Percentiles rank a stretch among this genome's conserved stretches.
Conservation (phyloP, 2,329 filamentous ascomycete species). For the Penicillium crustosum region DNA sequence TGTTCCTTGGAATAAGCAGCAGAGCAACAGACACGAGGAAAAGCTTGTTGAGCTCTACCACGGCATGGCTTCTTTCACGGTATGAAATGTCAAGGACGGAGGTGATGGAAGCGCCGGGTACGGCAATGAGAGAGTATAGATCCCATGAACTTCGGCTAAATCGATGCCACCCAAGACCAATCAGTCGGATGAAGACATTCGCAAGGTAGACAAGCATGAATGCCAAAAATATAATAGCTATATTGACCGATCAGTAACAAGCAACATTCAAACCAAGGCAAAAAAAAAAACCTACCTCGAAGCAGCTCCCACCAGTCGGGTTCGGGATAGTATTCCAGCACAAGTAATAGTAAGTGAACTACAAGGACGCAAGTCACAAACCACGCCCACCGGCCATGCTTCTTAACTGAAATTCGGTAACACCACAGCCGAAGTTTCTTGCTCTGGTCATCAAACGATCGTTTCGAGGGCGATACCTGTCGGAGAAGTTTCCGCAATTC, state of each 20-base stretch:
- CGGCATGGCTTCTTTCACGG: conserved; percentile 52
- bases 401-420: conserved; percentile 89
- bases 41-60: conserved; percentile 84
- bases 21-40: conserved; percentile 89
- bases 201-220: conserved; percentile 80
- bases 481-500: conserved; percentile 87
- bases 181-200: conserved; percentile 79
- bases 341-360: conserved; percentile 76
- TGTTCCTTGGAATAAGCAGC: conserved; percentile 90
- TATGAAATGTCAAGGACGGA: conserved; percentile 69
- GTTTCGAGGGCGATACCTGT: conserved; percentile 92
- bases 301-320: conserved; percentile 66
- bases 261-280: background rate
- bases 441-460: conserved; percentile 74
- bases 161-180: conserved; percentile 86
- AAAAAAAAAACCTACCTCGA: conserved; percentile 52
- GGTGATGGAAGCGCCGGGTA: conserved; percentile 77
- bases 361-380: conserved; percentile 77
- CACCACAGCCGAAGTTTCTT: conserved; percentile 88
- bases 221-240: conserved; percentile 72
- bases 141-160: conserved; percentile 96
- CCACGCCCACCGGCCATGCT: conserved; percentile 87
- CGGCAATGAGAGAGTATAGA: conserved; percentile 77
- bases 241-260: conserved; percentile 21
- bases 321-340: conserved; percentile 82